Conservation (phyloP, 768 basidiomycete genomes). For the Boletus huronensis region DNA sequence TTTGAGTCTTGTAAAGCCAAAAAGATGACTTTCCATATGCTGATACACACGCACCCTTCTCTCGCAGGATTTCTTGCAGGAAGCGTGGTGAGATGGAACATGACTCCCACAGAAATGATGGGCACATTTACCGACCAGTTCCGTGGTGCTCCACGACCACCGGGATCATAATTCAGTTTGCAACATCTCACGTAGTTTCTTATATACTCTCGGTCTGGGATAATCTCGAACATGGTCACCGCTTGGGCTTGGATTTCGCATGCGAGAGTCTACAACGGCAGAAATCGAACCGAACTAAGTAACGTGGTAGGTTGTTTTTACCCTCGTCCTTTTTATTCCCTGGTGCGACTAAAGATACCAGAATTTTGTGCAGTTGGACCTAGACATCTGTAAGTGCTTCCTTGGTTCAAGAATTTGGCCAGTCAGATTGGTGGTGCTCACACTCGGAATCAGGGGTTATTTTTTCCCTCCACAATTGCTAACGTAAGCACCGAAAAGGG, state of each 20-base stretch:
- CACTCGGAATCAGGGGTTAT: not conserved
- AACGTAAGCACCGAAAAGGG: constrained; percentile 4
- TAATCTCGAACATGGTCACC: not conserved
- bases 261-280: not conserved
- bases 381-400: not conserved
- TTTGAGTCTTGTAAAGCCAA: not conserved
- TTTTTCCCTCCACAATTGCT: not conserved
- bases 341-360: not conserved
- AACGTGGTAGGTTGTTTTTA: not conserved
- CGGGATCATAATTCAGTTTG: constrained; percentile 3
- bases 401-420: no score
- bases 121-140: constrained; percentile 12
- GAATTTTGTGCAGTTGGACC: not conserved
- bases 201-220: not conserved
- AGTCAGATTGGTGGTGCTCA: not conserved
- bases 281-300: not conserved
- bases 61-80: constrained; percentile 28
- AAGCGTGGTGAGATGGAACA: constrained; percentile 30
- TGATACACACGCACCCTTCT: constrained; percentile 5
- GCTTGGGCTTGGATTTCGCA: not conserved
- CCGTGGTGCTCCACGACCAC: not conserved
- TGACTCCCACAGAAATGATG: constrained; percentile 26
- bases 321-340: not conserved
- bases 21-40: not conserved
- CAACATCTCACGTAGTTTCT: not conserved